Evolutionary conservation across 1,284 basidiomycete genomes (phyloP).

Genomic region (Apiotrichum porosum): DNA sequence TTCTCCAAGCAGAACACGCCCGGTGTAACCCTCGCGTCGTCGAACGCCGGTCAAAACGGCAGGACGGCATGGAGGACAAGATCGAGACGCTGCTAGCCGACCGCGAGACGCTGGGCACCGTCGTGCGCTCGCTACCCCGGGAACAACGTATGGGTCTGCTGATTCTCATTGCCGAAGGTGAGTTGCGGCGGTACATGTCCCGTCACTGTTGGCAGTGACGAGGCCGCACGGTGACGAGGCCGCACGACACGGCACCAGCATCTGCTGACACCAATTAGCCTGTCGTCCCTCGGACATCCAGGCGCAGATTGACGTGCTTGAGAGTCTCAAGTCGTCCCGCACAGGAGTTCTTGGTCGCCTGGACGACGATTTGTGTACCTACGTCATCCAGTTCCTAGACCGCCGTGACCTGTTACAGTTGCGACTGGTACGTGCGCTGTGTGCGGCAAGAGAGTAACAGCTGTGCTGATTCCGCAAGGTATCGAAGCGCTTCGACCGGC

Average conservation of each 20-base stretch:
- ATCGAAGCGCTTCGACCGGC: constrained; percentile 66
- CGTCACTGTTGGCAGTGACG: too few relatives aligned
- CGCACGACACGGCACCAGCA: background rate
- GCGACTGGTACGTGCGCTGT: constrained; percentile 45
- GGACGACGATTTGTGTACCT: constrained; percentile 61
- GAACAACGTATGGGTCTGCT: constrained; percentile 27
- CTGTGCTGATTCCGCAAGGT: too few relatives aligned
- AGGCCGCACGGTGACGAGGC: too few relatives aligned
- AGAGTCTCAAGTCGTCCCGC: constrained; percentile 72
- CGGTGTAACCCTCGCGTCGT: constrained; percentile 14
- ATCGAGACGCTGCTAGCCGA: background rate
- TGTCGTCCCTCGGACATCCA: constrained; percentile 44
- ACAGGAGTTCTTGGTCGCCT: constrained; percentile 74
- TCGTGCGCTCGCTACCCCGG: constrained; percentile 19
- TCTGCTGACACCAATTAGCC: constrained; percentile 19
- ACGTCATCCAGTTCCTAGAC: constrained; percentile 61
- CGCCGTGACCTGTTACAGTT: constrained; percentile 60
- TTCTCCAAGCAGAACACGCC: constrained; percentile 24
- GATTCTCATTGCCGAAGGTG: constrained; percentile 27
- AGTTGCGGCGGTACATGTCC: background rate
- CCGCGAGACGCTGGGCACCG: constrained; percentile 8
- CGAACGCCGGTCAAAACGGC: background rate
- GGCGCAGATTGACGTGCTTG: constrained; percentile 68
- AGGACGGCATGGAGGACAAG: constrained; percentile 1
- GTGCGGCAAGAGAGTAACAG: too few relatives aligned